Evolutionary conservation across 441 rosid genomes (phyloP), one percentile per base, ranked within the genome.

Genomic region (Adansonia rubrostipa): DNA sequence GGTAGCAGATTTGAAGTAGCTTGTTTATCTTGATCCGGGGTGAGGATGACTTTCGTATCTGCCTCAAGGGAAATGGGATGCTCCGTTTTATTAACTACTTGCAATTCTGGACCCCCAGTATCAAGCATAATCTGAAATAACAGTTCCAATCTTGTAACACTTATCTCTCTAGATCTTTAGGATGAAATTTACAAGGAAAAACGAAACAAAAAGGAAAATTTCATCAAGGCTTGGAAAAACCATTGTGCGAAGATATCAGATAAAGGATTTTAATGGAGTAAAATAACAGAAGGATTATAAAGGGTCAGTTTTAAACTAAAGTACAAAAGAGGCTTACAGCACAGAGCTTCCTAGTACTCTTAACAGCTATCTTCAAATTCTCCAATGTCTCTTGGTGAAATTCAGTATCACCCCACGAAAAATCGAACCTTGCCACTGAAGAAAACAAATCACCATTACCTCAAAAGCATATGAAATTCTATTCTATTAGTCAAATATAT

Each of bases 1-100:
- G 92, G 93, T 9, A 90, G 88, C 73, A 86, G 78, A 84, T 84
- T 82, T 54, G 90, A 81, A 74, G 87, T 77, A 78, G 93, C 89
- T 77, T 87, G 86, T 82, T 84, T 88, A 71, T 81, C 78, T 82
- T 87, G 90, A 86, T 87, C 86, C 1, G 91, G 89, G 60, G 93
- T 88, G 50, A 90, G 88, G 76, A 88, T 83, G 28, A 90, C 87
- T 44, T 75, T 74, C 0, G 86, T 71, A 66, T 83, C 89, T 76
- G 72, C 87, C 80, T 84, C 76, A 50, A 90, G 93, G 57, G 87
- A 78, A 80, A 90, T 87, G 36, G 91, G 88, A 15, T 51, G 84
- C 77, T 85, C 79, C 40, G 79, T 77, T 77, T 78, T 85, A 40
- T 82, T 87, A 50, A 85, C 82, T 6, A 84, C 88, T 75, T 84